Evolutionary conservation across 2,329 filamentous ascomycete genomes (phyloP), one percentile per base, ranked within the genome.

Genomic region (Sarocladium brachiariae): DNA sequence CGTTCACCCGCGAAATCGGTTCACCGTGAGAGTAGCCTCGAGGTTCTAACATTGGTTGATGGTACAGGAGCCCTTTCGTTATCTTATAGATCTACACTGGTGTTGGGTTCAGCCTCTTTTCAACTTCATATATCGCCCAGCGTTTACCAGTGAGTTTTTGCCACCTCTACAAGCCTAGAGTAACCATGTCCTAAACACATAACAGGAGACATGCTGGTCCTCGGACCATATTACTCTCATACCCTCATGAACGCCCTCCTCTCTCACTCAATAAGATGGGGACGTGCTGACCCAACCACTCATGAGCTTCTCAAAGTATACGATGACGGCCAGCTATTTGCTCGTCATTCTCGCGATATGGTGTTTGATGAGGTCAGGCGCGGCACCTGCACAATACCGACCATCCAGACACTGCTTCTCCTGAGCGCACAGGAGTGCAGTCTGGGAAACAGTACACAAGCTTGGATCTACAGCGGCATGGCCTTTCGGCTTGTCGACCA

Each of bases 71-170:
- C 78, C 78, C 1, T 81, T 81, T 49, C 75, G 78, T 55, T 77
- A 80, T 57, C 71, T 83, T 4, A 64, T 84, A 10, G 74, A 81
- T 50, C 75, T 77, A 1, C 79, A 83, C 57, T 83, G 80, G 79
- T 80, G 76, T 59, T 83, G 80, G 79, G 78, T 83, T 23, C 77
- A 81, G 39, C 80, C 80, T 3, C 68, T 81, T 11, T 83, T 82
- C 65, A 80, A 79, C 59, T 82, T 81, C 56, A 76, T 83, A 38
- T 80, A 81, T 61, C 68, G 78, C 16, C 78, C 78, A 8, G 75
- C 76, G n/a, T 82, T 83, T 57, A 81, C 77, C 30, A 76, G 77
- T 81, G 61, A 57, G 74, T 35, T 19, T 11, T 19, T 9, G 10
- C 18, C 8, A 9, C 4, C n/a, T n/a, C n/a, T n/a, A n/a, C n/a